Evolutionary conservation across 768 basidiomycete genomes (phyloP), one percentile per base, ranked within the genome.

Genomic region (Porphyrellus cyaneotinctus): DNA sequence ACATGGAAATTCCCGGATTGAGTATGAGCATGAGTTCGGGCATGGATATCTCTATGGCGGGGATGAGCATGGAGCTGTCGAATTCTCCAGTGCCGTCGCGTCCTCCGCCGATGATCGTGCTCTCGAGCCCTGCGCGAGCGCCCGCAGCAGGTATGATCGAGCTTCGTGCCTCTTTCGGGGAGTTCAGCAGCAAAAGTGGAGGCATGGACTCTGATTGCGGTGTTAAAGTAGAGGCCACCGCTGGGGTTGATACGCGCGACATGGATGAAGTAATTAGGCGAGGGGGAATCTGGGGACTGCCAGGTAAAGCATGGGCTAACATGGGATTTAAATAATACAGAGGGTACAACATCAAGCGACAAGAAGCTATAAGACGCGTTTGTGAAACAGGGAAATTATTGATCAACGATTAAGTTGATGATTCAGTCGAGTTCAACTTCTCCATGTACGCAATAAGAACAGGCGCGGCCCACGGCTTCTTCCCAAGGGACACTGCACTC

Each of bases 221-320:
- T n/a, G 35, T 72, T 23, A 59, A 51, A 36, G 54, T 66, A 24
- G 64, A 66, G 47, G 55, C 60, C 17, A 49, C 55, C 3, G 67
- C 71, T 30, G 83, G 82, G 51, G 52, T 83, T 43, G 78, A 81
- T 50, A 65, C 70, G 10, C 78, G 80, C 32, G 72, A 72, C 22
- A 69, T 91, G 62, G 88, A 88, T 58, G 88, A 91, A 63, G 75
- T 82, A 33, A 80, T 82, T 56, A 75, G 90, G 43, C 75, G 90
- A 15, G 89, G 89, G 4, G 88, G 89, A 7, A 70, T 78, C 10
- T 75, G 88, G 50, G 82, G 87, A 5, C 63, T 91, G 48, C 74
- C 86, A 36, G 89, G 88, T 18, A 76, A 83, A 52, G 74, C 89
- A 30, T 91, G 79, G 79, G 46, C 49, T 28, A 57, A 52, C 30